phyloP scores from a whole-genome alignment of 2,329 filamentous ascomycete genomes.

The Bipolaris victoriae region DNA sequence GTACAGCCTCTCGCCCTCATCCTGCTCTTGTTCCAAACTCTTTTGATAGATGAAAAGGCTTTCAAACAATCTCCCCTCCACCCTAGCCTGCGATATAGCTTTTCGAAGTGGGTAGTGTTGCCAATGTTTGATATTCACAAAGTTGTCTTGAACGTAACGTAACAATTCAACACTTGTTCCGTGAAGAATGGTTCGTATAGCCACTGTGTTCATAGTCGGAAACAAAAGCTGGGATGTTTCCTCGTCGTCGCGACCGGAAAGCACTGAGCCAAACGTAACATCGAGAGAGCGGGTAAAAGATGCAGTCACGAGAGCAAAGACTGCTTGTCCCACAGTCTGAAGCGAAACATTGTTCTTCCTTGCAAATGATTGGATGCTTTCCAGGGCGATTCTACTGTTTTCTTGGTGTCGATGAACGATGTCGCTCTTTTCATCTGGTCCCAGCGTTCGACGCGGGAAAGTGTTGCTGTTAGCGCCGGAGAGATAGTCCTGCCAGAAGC shows the following conservation, averaged over 20 bases:
- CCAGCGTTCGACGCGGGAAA: conserved; percentile 45
- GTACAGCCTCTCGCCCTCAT: conserved; percentile 55
- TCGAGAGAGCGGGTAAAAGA: conserved; percentile 69
- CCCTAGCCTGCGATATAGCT: conserved; percentile 62
- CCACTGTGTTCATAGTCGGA: conserved; percentile 90
- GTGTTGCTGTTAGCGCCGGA: conserved; percentile 54
- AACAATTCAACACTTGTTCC: conserved; percentile 70
- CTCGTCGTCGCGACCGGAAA: conserved; percentile 82
- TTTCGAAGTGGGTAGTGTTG: conserved; percentile 80
- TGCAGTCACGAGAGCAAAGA: conserved; percentile 75
- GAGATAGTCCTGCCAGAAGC: conserved; percentile 77
- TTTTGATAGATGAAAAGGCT: conserved; percentile 72
- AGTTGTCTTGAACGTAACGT: conserved; percentile 73
- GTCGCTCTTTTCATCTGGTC: conserved; percentile 11
- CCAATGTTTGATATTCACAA: conserved; percentile 69
- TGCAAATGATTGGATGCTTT: conserved; percentile 65
- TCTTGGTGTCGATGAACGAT: conserved; percentile 55
- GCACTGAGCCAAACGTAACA: conserved; percentile 79
- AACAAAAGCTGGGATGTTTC: conserved; percentile 73
- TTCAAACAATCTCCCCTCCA: conserved; percentile 63
- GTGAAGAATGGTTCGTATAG: conserved; percentile 74
- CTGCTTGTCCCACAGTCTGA: conserved; percentile 77
- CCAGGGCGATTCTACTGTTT: conserved; percentile 51
- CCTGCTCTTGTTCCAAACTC: conserved; percentile 41
- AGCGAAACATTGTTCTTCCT: conserved; percentile 70